A percentile compares a stretch with the other conserved stretches of the same genome.
These are phyloP conservation scores for Cucurbita maxima DNA, from an alignment of 306 rosid genomes.

Conservation along the genomic window DNA sequence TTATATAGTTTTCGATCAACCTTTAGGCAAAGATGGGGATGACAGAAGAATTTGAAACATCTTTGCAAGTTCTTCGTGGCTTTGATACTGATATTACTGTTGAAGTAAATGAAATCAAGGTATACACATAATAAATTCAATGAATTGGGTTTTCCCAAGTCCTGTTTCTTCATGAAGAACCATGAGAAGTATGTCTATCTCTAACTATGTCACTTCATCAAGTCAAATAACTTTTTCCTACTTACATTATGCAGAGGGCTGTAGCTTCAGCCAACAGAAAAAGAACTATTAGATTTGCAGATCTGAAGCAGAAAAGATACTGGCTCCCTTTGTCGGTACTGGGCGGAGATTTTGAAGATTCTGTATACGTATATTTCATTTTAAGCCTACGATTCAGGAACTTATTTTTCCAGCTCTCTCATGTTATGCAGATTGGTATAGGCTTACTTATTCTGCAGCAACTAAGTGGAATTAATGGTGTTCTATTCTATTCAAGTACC, in stretches of 20 bases:
- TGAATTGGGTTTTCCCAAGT: neutral
- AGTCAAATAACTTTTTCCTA: neutral
- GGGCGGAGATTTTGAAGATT: conserved; percentile 5
- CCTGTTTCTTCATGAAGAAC: neutral
- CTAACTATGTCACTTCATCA: neutral
- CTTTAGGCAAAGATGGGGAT: conserved; percentile 88
- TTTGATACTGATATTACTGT: conserved; percentile 68
- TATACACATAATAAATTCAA: neutral
- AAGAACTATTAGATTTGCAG: conserved; percentile 56
- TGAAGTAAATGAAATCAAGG: conserved; percentile 82
- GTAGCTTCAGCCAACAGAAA: conserved; percentile 52
- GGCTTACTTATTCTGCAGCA: conserved; percentile 91
- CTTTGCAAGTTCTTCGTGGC: conserved; percentile 94
- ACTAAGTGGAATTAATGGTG: conserved; percentile 78
- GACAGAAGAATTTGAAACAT: conserved; percentile 84
- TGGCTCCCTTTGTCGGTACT: conserved; percentile 84
- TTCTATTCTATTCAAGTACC: conserved; percentile 74
- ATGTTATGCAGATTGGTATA: conserved; percentile 60
- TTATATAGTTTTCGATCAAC: neutral
- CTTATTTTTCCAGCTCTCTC: conserved; percentile 17
- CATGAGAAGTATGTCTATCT: neutral
- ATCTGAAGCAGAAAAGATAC: conserved; percentile 71
- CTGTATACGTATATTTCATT: neutral
- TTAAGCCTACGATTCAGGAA: conserved; percentile 6
- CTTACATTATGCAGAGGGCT: conserved; percentile 42